phyloP scores from a whole-genome alignment of 1,284 basidiomycete genomes.

The Microbotryum saponariae region DNA sequence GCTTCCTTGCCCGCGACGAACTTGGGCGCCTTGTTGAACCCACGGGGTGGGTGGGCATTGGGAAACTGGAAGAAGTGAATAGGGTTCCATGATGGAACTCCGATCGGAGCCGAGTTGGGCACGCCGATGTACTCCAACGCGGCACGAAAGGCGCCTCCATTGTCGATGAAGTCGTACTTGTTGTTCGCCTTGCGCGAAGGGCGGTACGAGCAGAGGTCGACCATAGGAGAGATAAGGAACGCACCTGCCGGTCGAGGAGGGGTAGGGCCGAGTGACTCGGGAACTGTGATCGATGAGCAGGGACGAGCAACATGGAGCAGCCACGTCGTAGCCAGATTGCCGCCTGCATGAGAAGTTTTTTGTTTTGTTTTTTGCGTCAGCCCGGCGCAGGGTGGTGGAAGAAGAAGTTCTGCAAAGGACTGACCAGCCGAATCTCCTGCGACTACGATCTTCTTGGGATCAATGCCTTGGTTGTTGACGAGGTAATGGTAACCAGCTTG shows the following conservation, averaged over 20 bases:
- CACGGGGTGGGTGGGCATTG: background rate
- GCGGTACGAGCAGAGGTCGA: slow-evolving; percentile 12
- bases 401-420: no score
- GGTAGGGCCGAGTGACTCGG: slow-evolving; percentile 6
- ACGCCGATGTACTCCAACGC: slow-evolving; percentile 27
- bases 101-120: background rate
- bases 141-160: slow-evolving; percentile 3
- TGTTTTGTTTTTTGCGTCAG: no score
- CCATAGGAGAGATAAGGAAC: slow-evolving; percentile 23
- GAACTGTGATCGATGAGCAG: slow-evolving; percentile 9
- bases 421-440: slow-evolving; percentile 55
- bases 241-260: slow-evolving; percentile 16
- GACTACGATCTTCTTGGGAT: slow-evolving; percentile 54
- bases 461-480: slow-evolving; percentile 46
- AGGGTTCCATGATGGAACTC: slow-evolving; percentile 9
- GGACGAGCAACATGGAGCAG: slow-evolving; percentile 25
- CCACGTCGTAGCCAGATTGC: slow-evolving; percentile 49
- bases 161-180: slow-evolving; percentile 15
- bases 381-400: no score
- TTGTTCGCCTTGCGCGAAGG: slow-evolving; percentile 2
- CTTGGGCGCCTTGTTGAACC: slow-evolving; percentile 1
- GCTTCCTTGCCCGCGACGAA: slow-evolving; percentile 2
- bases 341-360: slow-evolving; percentile 43
- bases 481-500: slow-evolving; percentile 58
- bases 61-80: slow-evolving; percentile 8